Evolutionary conservation across 306 rosid species (phyloP).

Genomic region (Clitoria ternatea): DNA sequence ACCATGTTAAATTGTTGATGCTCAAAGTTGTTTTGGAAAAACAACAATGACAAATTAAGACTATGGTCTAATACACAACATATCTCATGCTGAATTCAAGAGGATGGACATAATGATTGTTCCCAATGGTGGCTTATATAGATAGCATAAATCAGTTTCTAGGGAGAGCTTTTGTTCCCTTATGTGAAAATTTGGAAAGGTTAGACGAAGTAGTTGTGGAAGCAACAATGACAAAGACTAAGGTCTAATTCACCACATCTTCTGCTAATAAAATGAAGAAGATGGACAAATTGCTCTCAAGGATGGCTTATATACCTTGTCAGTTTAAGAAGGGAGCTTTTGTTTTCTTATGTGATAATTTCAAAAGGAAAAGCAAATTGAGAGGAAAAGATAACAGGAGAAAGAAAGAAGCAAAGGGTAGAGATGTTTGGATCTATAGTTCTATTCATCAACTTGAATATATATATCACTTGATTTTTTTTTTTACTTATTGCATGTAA

Average conservation of each 20-base stretch:
- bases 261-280: slow-evolving; percentile 19
- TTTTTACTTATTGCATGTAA: slow-evolving; percentile 1
- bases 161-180: slow-evolving; percentile 1
- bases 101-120: slow-evolving; percentile 28
- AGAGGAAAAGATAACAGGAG: slow-evolving; percentile 3
- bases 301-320: slow-evolving; percentile 54
- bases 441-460: slow-evolving; percentile 27
- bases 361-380: slow-evolving; percentile 19
- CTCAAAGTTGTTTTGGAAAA: slow-evolving; percentile 14
- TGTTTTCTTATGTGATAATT: slow-evolving; percentile 22
- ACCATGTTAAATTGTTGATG: slow-evolving; percentile 19
- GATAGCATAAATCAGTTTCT: slow-evolving; percentile 48
- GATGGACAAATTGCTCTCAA: slow-evolving; percentile 33
- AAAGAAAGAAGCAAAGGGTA: not conserved
- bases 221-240: slow-evolving; percentile 23
- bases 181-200: not conserved
- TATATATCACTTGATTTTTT: slow-evolving; percentile 29
- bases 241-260: slow-evolving; percentile 5
- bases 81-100: slow-evolving; percentile 17
- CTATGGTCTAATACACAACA: slow-evolving; percentile 9
- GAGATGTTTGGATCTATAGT: slow-evolving; percentile 31
- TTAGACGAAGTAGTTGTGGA: slow-evolving; percentile 8
- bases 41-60: slow-evolving; percentile 15
- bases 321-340: slow-evolving; percentile 26
- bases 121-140: slow-evolving; percentile 41